phyloP scores from a whole-genome alignment of 139 green algal genomes.

The Astrephomene gubernaculifera region DNA sequence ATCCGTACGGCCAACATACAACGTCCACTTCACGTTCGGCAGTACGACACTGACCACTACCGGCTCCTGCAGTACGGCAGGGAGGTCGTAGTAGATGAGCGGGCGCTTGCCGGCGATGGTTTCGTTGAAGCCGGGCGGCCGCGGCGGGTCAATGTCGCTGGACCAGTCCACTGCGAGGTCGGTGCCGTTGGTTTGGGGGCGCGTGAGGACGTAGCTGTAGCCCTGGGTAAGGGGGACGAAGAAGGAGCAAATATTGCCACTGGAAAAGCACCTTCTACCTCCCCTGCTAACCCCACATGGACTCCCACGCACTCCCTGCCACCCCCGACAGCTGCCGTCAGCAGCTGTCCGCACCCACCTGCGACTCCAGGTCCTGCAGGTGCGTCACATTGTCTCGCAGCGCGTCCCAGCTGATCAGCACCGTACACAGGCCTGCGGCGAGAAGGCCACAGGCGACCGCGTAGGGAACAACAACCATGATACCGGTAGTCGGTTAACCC shows the following conservation, averaged over 20 bases:
- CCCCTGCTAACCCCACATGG: neutral
- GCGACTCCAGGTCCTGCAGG: slow-evolving; percentile 29
- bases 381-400: slow-evolving; percentile 35
- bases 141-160: neutral
- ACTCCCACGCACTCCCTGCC: neutral
- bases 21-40: slow-evolving; percentile 44
- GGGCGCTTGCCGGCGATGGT: neutral
- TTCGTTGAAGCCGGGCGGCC: slow-evolving; percentile 9
- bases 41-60: slow-evolving; percentile 15
- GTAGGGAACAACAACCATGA: too few species aligned
- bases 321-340: neutral
- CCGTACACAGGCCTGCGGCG: slow-evolving; percentile 9
- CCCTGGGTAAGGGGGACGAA: neutral
- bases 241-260: too few species aligned
- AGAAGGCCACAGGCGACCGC: neutral
- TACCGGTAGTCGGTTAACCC: too few species aligned
- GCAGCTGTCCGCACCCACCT: neutral
- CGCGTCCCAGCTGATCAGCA: slow-evolving; percentile 35
- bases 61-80: slow-evolving; percentile 4
- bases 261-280: neutral
- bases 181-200: neutral
- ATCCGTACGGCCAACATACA: slow-evolving; percentile 34
- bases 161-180: slow-evolving; percentile 40
- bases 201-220: slow-evolving; percentile 34
- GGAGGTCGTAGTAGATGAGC: slow-evolving; percentile 34